phyloP scores from a whole-genome alignment of 2,329 filamentous ascomycete genomes.

The Sordariomycetes sp. region DNA sequence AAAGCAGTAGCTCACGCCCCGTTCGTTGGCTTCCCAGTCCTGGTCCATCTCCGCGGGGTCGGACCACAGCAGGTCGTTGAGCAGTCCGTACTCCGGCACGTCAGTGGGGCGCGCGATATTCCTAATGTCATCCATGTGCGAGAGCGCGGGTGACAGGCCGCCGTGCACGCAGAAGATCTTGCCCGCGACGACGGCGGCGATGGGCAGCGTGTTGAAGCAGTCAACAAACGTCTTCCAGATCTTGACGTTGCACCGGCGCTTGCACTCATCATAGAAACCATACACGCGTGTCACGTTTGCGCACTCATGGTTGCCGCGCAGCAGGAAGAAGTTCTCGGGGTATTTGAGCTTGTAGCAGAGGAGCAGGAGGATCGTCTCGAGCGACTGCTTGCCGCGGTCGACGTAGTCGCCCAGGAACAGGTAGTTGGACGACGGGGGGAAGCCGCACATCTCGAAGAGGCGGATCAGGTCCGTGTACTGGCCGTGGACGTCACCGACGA shows the following conservation, averaged over 20 bases:
- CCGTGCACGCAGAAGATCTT: slow-evolving; percentile 98
- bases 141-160: slow-evolving; percentile 78
- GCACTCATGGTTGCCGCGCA: slow-evolving; percentile 93
- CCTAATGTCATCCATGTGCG: slow-evolving; percentile 97
- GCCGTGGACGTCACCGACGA: slow-evolving; percentile 92
- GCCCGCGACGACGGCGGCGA: slow-evolving; percentile 89
- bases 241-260: slow-evolving; percentile 90
- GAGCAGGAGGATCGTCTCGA: slow-evolving; percentile 86
- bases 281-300: slow-evolving; percentile 93
- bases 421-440: slow-evolving; percentile 83
- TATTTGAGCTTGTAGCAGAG: slow-evolving; percentile 97
- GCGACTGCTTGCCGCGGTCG: slow-evolving; percentile 86
- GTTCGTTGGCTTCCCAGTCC: slow-evolving; percentile 95
- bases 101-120: slow-evolving; percentile 93
- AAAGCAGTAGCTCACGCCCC: slow-evolving; percentile 96
- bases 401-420: slow-evolving; percentile 94
- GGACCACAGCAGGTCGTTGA: slow-evolving; percentile 94
- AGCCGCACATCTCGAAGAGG: slow-evolving; percentile 98
- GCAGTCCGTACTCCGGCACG: slow-evolving; percentile 87
- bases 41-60: slow-evolving; percentile 96
- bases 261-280: slow-evolving; percentile 97
- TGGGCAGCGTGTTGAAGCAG: slow-evolving; percentile 89
- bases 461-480: slow-evolving; percentile 94
- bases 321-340: slow-evolving; percentile 91
- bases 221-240: slow-evolving; percentile 98